These are phyloP conservation scores for Acorus gramineus DNA, from an alignment of 106 monocot species.

Conservation along the genomic window DNA sequence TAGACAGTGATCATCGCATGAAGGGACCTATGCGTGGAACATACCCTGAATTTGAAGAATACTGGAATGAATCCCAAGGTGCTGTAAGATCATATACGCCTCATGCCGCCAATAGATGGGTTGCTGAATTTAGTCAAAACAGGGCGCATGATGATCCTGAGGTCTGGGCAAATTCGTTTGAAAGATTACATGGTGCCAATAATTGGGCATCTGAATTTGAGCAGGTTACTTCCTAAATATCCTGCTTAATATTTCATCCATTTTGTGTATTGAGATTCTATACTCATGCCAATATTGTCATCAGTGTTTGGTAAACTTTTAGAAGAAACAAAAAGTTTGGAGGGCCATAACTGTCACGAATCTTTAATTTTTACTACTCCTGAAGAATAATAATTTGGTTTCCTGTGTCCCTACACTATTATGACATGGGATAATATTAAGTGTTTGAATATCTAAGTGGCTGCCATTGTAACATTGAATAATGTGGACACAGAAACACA, in stretches of 20 bases:
- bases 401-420: too few species aligned
- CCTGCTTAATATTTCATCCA: too few species aligned
- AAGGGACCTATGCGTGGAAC: slow-evolving; percentile 59
- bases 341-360: too few species aligned
- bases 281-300: too few species aligned
- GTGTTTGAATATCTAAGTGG: too few species aligned
- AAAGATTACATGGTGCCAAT: slow-evolving; percentile 78
- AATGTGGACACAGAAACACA: too few species aligned
- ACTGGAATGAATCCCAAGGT: slow-evolving; percentile 91
- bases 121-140: slow-evolving; percentile 68
- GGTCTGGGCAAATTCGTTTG: slow-evolving; percentile 85
- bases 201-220: slow-evolving; percentile 98
- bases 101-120: slow-evolving; percentile 60
- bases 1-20: slow-evolving; percentile 63
- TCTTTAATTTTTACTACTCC: background rate
- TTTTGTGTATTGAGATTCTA: too few species aligned
- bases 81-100: slow-evolving; percentile 32
- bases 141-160: slow-evolving; percentile 44
- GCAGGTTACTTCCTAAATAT: slow-evolving; percentile 32
- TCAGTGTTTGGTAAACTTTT: too few species aligned
- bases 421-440: too few species aligned
- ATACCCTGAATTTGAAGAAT: slow-evolving; percentile 75
- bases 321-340: too few species aligned
- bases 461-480: too few species aligned
- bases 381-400: too few species aligned